Evolutionary conservation across 2,329 filamentous ascomycete species (phyloP).

Genomic region (Verticillium nubilum): DNA sequence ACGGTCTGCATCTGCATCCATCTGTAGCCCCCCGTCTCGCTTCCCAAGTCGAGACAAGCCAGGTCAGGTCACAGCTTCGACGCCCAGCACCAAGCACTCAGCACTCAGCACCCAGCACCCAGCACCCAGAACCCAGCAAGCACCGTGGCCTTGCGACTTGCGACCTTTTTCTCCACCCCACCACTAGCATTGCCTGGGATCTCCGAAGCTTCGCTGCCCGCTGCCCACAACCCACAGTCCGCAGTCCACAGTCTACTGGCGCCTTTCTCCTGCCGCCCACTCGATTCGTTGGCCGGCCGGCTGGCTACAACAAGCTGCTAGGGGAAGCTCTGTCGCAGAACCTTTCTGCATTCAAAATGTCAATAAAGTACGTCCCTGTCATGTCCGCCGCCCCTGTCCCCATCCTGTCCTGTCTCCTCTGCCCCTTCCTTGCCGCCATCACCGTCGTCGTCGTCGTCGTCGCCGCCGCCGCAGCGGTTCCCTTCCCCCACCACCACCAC

Average conservation of each 20-base stretch:
- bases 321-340: conserved; percentile 11
- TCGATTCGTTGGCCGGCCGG: conserved; percentile 11
- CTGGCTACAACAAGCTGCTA: conserved; percentile 5
- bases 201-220: conserved; percentile 15
- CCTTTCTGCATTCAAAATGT: conserved; percentile 30
- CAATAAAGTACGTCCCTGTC: conserved; percentile 44
- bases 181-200: conserved; percentile 12
- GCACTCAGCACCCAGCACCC: background rate
- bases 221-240: conserved; percentile 2
- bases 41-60: background rate
- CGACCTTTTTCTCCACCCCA: conserved; percentile 13
- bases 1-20: background rate
- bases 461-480: background rate
- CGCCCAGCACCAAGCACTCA: conserved; percentile 1
- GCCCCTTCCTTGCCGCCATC: background rate
- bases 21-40: background rate
- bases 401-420: conserved; percentile 7
- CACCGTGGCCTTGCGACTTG: conserved; percentile 3
- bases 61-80: conserved; percentile 1
- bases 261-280: conserved; percentile 12
- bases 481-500: background rate
- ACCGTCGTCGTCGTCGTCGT: too few relatives aligned
- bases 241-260: background rate
- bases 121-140: conserved; percentile 11
- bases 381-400: conserved; percentile 2